Percentiles rank a stretch among this genome's conserved stretches.
Evolutionary conservation across 208 protist species (phyloP).

Genomic region (Leishmania guyanensis): DNA sequence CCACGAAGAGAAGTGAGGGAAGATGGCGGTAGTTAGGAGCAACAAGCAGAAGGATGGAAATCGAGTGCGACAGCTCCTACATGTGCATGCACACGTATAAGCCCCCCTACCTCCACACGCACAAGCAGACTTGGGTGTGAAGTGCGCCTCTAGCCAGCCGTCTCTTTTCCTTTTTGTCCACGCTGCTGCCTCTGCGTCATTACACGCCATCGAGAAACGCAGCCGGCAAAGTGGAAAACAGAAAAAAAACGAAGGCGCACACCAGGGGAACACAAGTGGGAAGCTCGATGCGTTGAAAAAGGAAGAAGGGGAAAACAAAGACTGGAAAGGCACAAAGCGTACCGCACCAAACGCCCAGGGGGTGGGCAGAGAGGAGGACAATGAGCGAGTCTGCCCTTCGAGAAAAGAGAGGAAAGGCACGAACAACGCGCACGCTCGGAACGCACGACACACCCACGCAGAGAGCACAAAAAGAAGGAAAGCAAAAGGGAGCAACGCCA

Average conservation of each 20-base stretch:
- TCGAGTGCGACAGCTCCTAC: not conserved
- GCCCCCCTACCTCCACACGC: not conserved
- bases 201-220: not conserved
- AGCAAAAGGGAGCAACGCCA: not conserved
- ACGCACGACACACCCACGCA: not conserved
- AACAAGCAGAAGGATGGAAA: not conserved
- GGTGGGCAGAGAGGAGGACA: not conserved
- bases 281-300: not conserved
- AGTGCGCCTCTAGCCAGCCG: not conserved
- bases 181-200: not conserved
- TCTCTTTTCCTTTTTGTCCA: not conserved
- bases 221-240: not conserved
- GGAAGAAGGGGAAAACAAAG: not conserved
- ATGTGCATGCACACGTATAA: not conserved
- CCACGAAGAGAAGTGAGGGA: not conserved
- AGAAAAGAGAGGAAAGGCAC: not conserved
- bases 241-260: too few relatives aligned
- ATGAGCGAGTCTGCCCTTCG: not conserved
- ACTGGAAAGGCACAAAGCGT: not conserved
- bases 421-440: not conserved
- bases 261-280: not conserved
- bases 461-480: not conserved
- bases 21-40: not conserved
- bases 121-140: not conserved
- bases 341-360: not conserved